phyloP scores from a whole-genome alignment of 352 stramenopile species.

The Elongisporangium prolatum region DNA sequence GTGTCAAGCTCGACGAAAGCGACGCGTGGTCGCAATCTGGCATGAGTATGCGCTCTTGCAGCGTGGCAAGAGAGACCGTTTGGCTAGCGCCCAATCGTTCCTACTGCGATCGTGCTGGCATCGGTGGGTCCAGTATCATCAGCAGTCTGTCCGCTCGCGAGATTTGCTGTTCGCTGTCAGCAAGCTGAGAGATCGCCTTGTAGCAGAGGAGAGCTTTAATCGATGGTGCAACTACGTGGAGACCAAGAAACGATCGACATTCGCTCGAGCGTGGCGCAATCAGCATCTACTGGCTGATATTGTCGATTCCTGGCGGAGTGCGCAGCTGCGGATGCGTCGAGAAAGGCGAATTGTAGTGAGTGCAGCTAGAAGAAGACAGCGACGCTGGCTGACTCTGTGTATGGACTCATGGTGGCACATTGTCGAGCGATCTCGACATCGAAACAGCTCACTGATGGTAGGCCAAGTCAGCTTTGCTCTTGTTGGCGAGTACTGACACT shows the following conservation, averaged over 20 bases:
- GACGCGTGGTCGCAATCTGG: not conserved
- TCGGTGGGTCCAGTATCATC: not conserved
- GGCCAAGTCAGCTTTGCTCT: too few relatives aligned
- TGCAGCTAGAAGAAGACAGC: not conserved
- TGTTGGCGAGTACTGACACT: not conserved
- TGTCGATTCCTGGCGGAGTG: not conserved
- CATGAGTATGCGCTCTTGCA: not conserved
- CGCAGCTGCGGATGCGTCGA: not conserved
- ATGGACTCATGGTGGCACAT: not conserved
- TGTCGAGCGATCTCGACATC: not conserved
- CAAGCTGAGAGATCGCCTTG: not conserved
- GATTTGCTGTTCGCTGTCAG: not conserved
- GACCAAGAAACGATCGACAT: not conserved
- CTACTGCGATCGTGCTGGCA: not conserved
- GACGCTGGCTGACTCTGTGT: not conserved
- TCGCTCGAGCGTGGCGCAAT: not conserved
- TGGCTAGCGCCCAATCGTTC: not conserved
- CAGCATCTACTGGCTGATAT: not conserved
- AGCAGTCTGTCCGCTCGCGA: not conserved
- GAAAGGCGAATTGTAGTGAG: not conserved
- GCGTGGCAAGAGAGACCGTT: not conserved
- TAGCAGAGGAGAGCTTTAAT: not conserved
- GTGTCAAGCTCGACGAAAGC: not conserved
- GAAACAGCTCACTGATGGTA: not conserved
- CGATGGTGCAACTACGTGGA: not conserved